A percentile compares a stretch with the other conserved stretches of the same genome.
Conservation (phyloP, 768 basidiomycete species). For the Suillus clintonianus region DNA sequence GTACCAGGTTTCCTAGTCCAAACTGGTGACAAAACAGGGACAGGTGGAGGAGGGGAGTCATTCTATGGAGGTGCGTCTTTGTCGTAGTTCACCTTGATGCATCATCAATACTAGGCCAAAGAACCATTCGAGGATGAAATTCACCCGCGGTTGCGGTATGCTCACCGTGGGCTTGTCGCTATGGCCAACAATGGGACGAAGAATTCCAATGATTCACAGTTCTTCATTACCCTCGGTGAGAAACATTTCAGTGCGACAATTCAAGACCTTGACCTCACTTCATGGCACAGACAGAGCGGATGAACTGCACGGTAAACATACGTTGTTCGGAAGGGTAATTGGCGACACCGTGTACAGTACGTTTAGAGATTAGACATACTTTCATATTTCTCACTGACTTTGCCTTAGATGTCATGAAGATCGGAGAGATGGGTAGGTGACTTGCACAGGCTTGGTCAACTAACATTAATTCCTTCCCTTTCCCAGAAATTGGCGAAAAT, state of each 20-base stretch:
- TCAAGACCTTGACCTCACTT: constrained; percentile 1
- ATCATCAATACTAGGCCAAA: constrained; percentile 27
- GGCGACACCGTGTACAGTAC: constrained; percentile 90
- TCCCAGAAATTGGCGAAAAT: constrained; percentile 67
- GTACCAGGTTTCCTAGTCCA: constrained; percentile 93
- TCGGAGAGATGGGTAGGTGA: constrained; percentile 79
- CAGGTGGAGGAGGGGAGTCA: constrained; percentile 90
- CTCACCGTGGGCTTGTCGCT: constrained; percentile 87
- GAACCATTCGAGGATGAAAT: constrained; percentile 95
- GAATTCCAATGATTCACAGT: constrained; percentile 92
- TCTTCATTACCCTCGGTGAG: constrained; percentile 89
- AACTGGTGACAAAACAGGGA: constrained; percentile 91
- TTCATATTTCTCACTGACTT: background rate
- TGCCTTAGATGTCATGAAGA: constrained; percentile 80
- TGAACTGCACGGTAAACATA: constrained; percentile 92
- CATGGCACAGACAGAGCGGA: constrained; percentile 73
- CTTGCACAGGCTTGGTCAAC: background rate
- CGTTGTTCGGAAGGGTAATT: constrained; percentile 86
- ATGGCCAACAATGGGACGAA: constrained; percentile 92
- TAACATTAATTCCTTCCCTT: background rate
- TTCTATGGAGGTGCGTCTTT: constrained; percentile 77
- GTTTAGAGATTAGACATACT: constrained; percentile 24
- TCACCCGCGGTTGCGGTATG: constrained; percentile 86
- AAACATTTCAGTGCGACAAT: background rate
- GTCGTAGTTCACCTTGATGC: background rate